Conservation (phyloP, 495 filamentous ascomycete species). For the Penicillium manginii region DNA sequence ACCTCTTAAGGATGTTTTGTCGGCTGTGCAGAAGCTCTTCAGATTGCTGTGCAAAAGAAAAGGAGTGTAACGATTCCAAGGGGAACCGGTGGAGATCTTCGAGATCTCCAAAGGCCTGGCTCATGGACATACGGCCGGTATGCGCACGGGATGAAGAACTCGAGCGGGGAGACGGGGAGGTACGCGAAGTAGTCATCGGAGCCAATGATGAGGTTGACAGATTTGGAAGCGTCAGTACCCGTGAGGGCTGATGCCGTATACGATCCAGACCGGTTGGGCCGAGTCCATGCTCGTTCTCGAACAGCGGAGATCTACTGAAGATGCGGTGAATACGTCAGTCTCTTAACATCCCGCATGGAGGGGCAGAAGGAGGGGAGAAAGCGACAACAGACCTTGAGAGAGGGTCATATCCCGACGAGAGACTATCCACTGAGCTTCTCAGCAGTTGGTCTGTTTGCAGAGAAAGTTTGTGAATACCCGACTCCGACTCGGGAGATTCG, state of each 20-base stretch:
- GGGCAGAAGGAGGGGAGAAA: slow-evolving; percentile 32
- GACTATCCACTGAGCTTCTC: slow-evolving; percentile 47
- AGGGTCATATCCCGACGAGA: slow-evolving; percentile 48
- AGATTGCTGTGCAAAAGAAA: slow-evolving; percentile 96
- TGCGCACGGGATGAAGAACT: slow-evolving; percentile 56
- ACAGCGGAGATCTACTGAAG: slow-evolving; percentile 64
- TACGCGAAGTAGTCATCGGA: slow-evolving; percentile 52
- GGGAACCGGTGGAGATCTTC: slow-evolving; percentile 94
- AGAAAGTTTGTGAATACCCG: slow-evolving; percentile 61
- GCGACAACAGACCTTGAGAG: slow-evolving; percentile 42
- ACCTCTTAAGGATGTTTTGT: slow-evolving; percentile 91
- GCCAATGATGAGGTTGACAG: slow-evolving; percentile 66
- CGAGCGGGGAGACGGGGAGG: slow-evolving; percentile 61
- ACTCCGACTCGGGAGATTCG: slow-evolving; percentile 45
- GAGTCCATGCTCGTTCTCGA: slow-evolving; percentile 65
- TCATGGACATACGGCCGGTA: slow-evolving; percentile 62
- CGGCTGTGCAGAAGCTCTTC: slow-evolving; percentile 88
- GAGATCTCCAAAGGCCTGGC: slow-evolving; percentile 67
- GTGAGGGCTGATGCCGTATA: slow-evolving; percentile 79
- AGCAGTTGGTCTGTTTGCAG: slow-evolving; percentile 44
- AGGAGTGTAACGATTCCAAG: slow-evolving; percentile 94
- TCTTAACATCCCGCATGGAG: slow-evolving; percentile 28
- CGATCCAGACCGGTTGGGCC: slow-evolving; percentile 81
- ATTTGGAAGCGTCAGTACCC: slow-evolving; percentile 67
- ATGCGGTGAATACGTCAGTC: slow-evolving; percentile 42